phyloP scores from a whole-genome alignment of 768 basidiomycete genomes.

The Amanita thiersii region DNA sequence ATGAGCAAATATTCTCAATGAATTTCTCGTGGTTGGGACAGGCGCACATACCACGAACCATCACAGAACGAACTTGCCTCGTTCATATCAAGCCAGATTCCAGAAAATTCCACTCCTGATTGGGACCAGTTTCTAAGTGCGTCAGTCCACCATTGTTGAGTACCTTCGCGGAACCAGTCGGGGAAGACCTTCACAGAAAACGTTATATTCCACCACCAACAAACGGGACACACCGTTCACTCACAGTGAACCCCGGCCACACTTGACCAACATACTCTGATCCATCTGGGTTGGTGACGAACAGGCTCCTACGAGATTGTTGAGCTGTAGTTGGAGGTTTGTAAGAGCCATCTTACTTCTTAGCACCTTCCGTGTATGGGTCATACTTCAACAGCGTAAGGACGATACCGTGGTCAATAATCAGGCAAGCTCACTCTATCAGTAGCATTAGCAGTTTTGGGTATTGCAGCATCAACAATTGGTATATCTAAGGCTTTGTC shows the following conservation, averaged over 20 bases:
- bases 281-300: constrained; percentile 70
- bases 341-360: constrained; percentile 28
- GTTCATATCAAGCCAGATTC: constrained; percentile 27
- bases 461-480: constrained; percentile 60
- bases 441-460: constrained; percentile 46
- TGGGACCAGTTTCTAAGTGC: constrained; percentile 23
- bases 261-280: constrained; percentile 68
- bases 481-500: constrained; percentile 43
- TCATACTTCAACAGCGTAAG: constrained; percentile 38
- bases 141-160: constrained; percentile 24
- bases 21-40: constrained; percentile 25
- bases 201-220: neutral
- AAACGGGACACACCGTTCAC: constrained; percentile 10
- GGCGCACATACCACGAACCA: constrained; percentile 22
- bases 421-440: constrained; percentile 42
- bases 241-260: constrained; percentile 69
- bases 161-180: constrained; percentile 23
- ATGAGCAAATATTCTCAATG: constrained; percentile 6
- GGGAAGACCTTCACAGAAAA: constrained; percentile 18
- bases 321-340: constrained; percentile 3
- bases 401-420: neutral
- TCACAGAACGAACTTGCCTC: constrained; percentile 27
- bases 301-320: constrained; percentile 41
- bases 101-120: constrained; percentile 22
- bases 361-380: constrained; percentile 55